Percentiles rank a stretch among this genome's conserved stretches.
Evolutionary conservation across 345 rosid species (phyloP).

Genomic region (Salix purpurea): DNA sequence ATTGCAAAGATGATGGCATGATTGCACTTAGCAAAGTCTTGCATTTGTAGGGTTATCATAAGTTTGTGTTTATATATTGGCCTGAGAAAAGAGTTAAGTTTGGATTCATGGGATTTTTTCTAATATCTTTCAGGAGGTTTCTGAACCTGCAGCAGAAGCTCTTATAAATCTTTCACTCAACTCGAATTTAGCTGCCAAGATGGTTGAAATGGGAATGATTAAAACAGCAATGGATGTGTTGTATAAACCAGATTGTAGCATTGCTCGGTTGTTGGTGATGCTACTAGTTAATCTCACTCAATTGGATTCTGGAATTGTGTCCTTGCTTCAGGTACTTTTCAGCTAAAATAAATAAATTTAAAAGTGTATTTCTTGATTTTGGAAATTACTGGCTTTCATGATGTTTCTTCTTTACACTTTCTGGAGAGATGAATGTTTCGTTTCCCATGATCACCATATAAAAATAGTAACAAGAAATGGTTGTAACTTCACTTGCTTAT

Average conservation of each 20-base stretch:
- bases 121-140: conserved; percentile 51
- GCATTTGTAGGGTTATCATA: background rate
- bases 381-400: background rate
- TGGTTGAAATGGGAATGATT: conserved; percentile 62
- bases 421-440: background rate
- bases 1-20: background rate
- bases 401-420: background rate
- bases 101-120: background rate
- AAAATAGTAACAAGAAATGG: background rate
- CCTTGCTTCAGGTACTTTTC: conserved; percentile 74
- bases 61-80: background rate
- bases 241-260: conserved; percentile 59
- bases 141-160: conserved; percentile 85
- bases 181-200: conserved; percentile 54
- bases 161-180: conserved; percentile 85
- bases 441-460: background rate
- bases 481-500: conserved; percentile 18
- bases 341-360: background rate
- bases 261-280: conserved; percentile 67
- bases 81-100: background rate
- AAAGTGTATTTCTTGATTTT: background rate
- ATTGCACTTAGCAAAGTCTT: background rate
- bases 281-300: conserved; percentile 87
- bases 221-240: conserved; percentile 62
- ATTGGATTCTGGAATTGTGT: conserved; percentile 65